A percentile compares a stretch with the other conserved stretches of the same genome.
These are phyloP conservation scores for Grosmannia serpens DNA, from an alignment of 2,329 filamentous ascomycete species.

Conservation along the genomic window DNA sequence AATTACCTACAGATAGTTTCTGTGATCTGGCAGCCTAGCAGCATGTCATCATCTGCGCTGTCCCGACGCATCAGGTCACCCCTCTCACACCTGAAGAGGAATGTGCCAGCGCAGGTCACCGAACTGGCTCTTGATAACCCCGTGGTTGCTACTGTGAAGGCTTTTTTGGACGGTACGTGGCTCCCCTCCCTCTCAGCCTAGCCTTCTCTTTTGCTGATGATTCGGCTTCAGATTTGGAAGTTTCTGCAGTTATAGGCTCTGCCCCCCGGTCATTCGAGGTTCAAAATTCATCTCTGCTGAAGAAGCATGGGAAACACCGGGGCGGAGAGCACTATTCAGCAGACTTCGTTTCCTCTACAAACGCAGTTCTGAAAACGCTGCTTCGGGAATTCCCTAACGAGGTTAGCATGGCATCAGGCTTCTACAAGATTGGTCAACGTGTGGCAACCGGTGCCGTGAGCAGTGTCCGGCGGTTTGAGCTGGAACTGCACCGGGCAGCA, in stretches of 20 bases:
- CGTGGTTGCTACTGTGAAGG: constrained; percentile 28
- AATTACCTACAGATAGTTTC: constrained; percentile 32
- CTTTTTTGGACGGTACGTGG: constrained; percentile 39
- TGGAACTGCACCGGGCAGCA: constrained; percentile 38
- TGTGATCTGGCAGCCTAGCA: constrained; percentile 36
- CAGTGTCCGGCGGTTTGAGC: constrained; percentile 35
- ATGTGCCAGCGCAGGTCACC: constrained; percentile 17
- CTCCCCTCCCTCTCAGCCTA: background rate
- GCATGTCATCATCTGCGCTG: constrained; percentile 20
- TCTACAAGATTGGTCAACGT: constrained; percentile 24
- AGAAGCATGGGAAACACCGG: constrained; percentile 26
- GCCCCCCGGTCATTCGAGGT: constrained; percentile 20
- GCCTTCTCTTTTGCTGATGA: background rate
- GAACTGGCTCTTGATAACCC: constrained; percentile 19
- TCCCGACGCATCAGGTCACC: constrained; percentile 16
- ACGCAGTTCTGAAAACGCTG: constrained; percentile 25
- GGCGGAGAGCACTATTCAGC: constrained; percentile 16
- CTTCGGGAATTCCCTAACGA: constrained; percentile 22
- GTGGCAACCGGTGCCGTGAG: constrained; percentile 24
- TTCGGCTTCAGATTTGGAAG: constrained; percentile 33
- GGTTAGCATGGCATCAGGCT: constrained; percentile 9
- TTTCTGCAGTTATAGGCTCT: constrained; percentile 24
- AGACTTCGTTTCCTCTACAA: constrained; percentile 24
- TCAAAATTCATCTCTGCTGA: constrained; percentile 28
- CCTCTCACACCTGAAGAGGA: constrained; percentile 8